Conservation (phyloP, 2,329 filamentous ascomycete species). For the Coleophoma crateriformis region DNA sequence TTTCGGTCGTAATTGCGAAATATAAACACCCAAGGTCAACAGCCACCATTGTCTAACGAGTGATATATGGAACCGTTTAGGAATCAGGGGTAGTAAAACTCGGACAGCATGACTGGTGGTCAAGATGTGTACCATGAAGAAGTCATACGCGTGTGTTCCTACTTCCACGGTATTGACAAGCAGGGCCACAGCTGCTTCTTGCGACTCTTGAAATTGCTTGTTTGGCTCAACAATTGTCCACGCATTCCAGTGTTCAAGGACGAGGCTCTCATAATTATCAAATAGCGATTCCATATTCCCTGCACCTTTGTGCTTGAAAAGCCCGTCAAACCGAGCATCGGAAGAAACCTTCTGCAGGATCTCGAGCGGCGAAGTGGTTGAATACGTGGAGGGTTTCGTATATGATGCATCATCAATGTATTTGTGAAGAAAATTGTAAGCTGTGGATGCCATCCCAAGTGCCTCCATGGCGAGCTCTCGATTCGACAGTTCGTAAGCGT, state of each 20-base stretch:
- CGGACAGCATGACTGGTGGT: constrained; percentile 84
- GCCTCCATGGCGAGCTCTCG: constrained; percentile 87
- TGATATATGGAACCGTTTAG: constrained; percentile 63
- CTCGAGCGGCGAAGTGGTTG: constrained; percentile 58
- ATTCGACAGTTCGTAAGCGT: constrained; percentile 82
- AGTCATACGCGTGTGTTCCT: constrained; percentile 66
- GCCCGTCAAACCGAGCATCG: constrained; percentile 64
- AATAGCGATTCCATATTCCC: constrained; percentile 66
- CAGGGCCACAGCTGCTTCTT: constrained; percentile 55
- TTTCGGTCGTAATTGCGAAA: constrained; percentile 66
- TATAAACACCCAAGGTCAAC: constrained; percentile 71
- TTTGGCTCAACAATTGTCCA: constrained; percentile 69
- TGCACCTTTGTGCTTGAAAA: constrained; percentile 53
- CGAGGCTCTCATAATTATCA: constrained; percentile 57
- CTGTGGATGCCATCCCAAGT: constrained; percentile 58
- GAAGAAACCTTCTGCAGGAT: constrained; percentile 63
- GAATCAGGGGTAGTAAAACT: constrained; percentile 75
- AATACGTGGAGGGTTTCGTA: constrained; percentile 56
- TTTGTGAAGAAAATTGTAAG: constrained; percentile 56
- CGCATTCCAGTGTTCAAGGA: constrained; percentile 87
- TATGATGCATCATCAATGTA: constrained; percentile 71
- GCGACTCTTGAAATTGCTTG: constrained; percentile 70
- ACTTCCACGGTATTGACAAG: constrained; percentile 54
- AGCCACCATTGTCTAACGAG: constrained; percentile 89
- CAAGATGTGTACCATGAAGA: constrained; percentile 76